Conservation (phyloP, 768 basidiomycete genomes). For the Rhizopogon rudus region DNA sequence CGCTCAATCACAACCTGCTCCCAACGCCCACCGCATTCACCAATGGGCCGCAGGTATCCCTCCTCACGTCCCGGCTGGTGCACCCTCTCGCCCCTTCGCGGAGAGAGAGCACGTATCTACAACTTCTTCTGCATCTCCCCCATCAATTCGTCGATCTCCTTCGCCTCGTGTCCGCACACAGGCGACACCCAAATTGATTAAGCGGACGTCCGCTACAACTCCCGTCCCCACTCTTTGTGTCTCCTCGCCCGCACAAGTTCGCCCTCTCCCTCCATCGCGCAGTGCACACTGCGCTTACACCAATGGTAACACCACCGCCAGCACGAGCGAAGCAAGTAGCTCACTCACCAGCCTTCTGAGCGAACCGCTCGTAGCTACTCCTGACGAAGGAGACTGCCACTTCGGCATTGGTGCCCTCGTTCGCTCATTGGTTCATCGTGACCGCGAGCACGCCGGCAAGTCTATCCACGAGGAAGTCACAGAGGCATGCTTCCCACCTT, state of each 20-base stretch:
- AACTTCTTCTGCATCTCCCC: not conserved
- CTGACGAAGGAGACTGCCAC: slow-evolving; percentile 34
- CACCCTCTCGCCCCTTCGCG: slow-evolving; percentile 22
- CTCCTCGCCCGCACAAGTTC: slow-evolving; percentile 34
- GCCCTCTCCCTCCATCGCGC: slow-evolving; percentile 21
- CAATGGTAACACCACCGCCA: slow-evolving; percentile 29
- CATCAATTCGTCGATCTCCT: not conserved
- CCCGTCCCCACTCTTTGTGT: slow-evolving; percentile 46
- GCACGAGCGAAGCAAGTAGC: slow-evolving; percentile 37
- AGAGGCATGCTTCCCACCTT: slow-evolving; percentile 26
- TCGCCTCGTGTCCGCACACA: slow-evolving; percentile 15
- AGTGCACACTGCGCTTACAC: slow-evolving; percentile 30
- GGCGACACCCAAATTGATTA: slow-evolving; percentile 30
- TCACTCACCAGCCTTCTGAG: slow-evolving; percentile 48
- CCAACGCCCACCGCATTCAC: slow-evolving; percentile 15
- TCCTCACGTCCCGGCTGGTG: slow-evolving; percentile 26
- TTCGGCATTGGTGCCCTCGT: slow-evolving; percentile 42
- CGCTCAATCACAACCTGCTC: not conserved
- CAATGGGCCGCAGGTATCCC: slow-evolving; percentile 28
- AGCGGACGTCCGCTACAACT: slow-evolving; percentile 24
- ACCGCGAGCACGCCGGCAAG: slow-evolving; percentile 15
- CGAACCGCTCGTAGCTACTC: slow-evolving; percentile 34
- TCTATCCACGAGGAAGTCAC: slow-evolving; percentile 23
- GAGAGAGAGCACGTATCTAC: slow-evolving; percentile 6
- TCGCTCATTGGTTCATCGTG: slow-evolving; percentile 23